phyloP scores from a whole-genome alignment of 805 yeast species.

The Candida peoriensis region DNA sequence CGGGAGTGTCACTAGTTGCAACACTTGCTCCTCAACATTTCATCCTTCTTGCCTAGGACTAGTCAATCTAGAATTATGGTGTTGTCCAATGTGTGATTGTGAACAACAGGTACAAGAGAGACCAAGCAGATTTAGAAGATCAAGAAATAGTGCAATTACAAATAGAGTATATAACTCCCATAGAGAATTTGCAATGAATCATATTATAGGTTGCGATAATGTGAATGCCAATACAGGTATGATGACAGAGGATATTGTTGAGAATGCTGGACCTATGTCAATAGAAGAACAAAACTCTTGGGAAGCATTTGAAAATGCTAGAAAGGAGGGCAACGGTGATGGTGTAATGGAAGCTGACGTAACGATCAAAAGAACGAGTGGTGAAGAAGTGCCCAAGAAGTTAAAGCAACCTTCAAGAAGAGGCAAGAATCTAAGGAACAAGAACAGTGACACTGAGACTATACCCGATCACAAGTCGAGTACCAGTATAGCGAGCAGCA shows the following conservation, averaged over 20 bases:
- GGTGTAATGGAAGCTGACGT: neutral
- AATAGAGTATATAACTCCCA: slow-evolving; percentile 21
- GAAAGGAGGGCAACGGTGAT: slow-evolving; percentile 2
- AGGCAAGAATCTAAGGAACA: neutral
- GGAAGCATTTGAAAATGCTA: slow-evolving; percentile 20
- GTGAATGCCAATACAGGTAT: neutral
- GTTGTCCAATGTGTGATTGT: slow-evolving; percentile 47
- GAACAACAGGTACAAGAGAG: slow-evolving; percentile 28
- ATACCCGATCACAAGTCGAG: neutral
- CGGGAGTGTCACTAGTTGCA: slow-evolving; percentile 19
- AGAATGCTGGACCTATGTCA: slow-evolving; percentile 9
- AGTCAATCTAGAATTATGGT: slow-evolving; percentile 29
- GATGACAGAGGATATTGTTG: slow-evolving; percentile 10
- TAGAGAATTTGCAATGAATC: too few relatives aligned
- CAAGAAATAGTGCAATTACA: slow-evolving; percentile 24
- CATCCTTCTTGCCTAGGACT: slow-evolving; percentile 38
- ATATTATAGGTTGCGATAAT: neutral
- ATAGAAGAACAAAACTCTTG: slow-evolving; percentile 21
- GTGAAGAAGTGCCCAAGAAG: slow-evolving; percentile 3
- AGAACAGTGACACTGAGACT: neutral
- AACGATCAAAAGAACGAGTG: neutral
- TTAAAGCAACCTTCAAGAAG: slow-evolving; percentile 20
- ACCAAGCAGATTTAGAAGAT: slow-evolving; percentile 20
- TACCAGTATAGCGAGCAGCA: neutral
- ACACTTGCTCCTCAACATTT: slow-evolving; percentile 34